phyloP scores from a whole-genome alignment of 2,329 filamentous ascomycete species.

The Trichoderma pleuroti region DNA sequence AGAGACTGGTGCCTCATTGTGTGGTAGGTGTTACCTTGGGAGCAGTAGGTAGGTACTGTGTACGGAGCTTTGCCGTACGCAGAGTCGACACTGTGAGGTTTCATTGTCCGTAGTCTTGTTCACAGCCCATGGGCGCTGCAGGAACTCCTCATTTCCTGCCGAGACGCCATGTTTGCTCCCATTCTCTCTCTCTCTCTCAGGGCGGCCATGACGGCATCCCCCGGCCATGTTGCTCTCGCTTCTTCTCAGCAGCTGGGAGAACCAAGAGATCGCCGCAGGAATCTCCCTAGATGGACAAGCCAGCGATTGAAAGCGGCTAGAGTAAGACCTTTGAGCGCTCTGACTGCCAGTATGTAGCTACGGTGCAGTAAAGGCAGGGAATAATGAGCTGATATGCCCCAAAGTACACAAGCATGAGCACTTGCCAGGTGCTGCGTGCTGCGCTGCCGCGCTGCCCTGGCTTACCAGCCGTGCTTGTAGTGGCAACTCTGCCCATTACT shows the following conservation, averaged over 20 bases:
- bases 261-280: not conserved
- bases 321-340: not conserved
- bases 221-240: not conserved
- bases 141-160: not conserved
- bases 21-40: not conserved
- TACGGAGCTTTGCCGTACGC: not conserved
- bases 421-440: not conserved
- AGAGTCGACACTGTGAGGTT: not conserved
- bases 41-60: not conserved
- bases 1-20: not conserved
- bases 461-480: not conserved
- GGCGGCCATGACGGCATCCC: not conserved
- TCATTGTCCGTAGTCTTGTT: not conserved
- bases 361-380: not conserved
- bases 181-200: not conserved
- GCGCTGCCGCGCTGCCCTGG: not conserved
- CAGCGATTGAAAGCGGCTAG: not conserved
- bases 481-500: not conserved
- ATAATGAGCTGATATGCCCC: slow-evolving; percentile 1
- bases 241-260: not conserved
- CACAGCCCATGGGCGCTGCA: not conserved
- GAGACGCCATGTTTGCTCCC: not conserved
- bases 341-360: not conserved
- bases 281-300: not conserved
- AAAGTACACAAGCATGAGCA: not conserved